These are phyloP conservation scores for Rubroboletus pulcherrimus DNA, from an alignment of 768 basidiomycete genomes.

Conservation along the genomic window DNA sequence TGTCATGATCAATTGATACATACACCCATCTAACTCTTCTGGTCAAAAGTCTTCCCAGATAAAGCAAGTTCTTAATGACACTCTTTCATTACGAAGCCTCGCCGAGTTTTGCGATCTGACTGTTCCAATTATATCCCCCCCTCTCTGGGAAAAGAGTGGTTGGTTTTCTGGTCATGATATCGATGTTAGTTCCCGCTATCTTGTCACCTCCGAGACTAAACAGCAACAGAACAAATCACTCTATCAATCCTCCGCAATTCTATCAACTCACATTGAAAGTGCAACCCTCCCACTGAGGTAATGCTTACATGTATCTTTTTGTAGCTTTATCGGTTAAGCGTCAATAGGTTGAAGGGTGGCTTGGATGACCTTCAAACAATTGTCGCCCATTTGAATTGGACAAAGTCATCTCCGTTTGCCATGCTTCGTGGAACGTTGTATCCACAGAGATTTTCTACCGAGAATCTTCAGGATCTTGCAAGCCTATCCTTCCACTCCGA, in stretches of 20 bases:
- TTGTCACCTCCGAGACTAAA: constrained; percentile 9
- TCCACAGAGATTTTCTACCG: constrained; percentile 25
- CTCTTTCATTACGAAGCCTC: constrained; percentile 50
- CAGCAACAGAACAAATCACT: constrained; percentile 28
- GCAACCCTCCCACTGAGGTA: constrained; percentile 60
- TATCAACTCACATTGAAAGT: constrained; percentile 57
- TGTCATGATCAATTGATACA: not conserved
- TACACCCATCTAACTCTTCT: not conserved
- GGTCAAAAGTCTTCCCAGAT: constrained; percentile 33
- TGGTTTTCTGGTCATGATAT: constrained; percentile 23
- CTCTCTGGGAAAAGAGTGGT: constrained; percentile 37
- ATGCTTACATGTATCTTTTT: not conserved
- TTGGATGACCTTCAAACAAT: constrained; percentile 42
- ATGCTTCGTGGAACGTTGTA: constrained; percentile 56
- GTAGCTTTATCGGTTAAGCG: not conserved
- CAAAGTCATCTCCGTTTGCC: constrained; percentile 50
- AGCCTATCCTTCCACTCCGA: constrained; percentile 39
- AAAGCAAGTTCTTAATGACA: constrained; percentile 56
- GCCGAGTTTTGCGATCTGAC: constrained; percentile 47
- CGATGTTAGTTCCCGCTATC: constrained; percentile 16
- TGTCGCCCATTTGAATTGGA: constrained; percentile 49
- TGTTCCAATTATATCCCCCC: constrained; percentile 48
- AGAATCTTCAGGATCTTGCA: constrained; percentile 30
- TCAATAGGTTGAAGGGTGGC: constrained; percentile 33
- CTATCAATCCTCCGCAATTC: constrained; percentile 54